phyloP scores from a whole-genome alignment of 768 basidiomycete species.

The Lepiota venenata region DNA sequence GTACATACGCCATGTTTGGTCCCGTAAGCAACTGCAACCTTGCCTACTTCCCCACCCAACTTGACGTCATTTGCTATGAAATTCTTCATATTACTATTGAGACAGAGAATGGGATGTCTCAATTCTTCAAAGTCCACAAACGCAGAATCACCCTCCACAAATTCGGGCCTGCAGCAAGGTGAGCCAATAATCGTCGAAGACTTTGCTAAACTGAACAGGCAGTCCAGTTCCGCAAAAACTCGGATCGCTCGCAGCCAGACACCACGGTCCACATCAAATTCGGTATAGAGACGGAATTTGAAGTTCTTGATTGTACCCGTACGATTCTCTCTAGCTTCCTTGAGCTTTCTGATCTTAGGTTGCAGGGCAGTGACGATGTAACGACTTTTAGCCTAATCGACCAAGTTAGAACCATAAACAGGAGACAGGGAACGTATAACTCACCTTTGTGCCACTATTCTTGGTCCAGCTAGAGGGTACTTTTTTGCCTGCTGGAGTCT shows the following conservation, averaged over 20 bases:
- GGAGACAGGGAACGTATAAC: conserved; percentile 1
- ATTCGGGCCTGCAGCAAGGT: conserved; percentile 88
- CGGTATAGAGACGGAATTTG: conserved; percentile 70
- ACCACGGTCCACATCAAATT: conserved; percentile 79
- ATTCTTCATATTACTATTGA: conserved; percentile 55
- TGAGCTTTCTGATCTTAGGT: conserved; percentile 70
- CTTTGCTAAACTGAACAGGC: conserved; percentile 88
- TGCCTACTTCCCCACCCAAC: conserved; percentile 72
- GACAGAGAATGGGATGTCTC: conserved; percentile 82
- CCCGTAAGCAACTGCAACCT: conserved; percentile 86
- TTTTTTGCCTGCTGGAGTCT: conserved; percentile 59
- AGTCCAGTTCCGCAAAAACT: conserved; percentile 93
- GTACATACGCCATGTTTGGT: conserved; percentile 82
- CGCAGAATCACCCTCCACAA: conserved; percentile 77
- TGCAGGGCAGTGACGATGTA: conserved; percentile 77
- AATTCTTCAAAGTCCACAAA: conserved; percentile 87
- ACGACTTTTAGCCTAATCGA: conserved; percentile 60
- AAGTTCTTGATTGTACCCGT: conserved; percentile 80
- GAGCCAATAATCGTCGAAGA: conserved; percentile 88
- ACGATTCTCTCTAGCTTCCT: conserved; percentile 91
- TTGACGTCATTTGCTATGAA: conserved; percentile 95
- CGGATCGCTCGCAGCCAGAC: conserved; percentile 83
- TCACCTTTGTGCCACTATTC: conserved; percentile 74
- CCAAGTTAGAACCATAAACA: background rate
- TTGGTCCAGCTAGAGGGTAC: conserved; percentile 88